Conservation (phyloP, 2,329 filamentous ascomycete genomes). For the Trichophyton rubrum region DNA sequence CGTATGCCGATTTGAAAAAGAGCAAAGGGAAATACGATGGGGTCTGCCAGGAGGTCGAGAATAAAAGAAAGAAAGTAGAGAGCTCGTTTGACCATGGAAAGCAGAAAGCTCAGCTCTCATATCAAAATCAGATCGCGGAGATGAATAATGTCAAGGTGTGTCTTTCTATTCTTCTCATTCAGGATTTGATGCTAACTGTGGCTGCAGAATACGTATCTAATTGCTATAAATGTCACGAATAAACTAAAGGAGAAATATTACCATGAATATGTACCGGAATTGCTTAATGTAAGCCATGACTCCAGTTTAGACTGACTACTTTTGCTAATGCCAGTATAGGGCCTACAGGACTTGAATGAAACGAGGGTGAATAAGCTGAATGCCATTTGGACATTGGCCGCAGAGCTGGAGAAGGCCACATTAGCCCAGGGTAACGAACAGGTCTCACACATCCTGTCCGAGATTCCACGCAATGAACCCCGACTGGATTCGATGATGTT, state of each 20-base stretch:
- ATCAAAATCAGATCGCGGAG: constrained; percentile 81
- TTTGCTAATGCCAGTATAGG: constrained; percentile 24
- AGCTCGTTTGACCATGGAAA: constrained; percentile 78
- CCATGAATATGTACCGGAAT: constrained; percentile 86
- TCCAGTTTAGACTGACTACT: neutral
- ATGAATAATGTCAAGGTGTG: constrained; percentile 82
- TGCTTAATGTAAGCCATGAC: constrained; percentile 60
- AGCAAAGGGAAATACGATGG: constrained; percentile 86
- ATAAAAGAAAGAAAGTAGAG: constrained; percentile 86
- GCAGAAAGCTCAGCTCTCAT: constrained; percentile 76
- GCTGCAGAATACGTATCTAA: constrained; percentile 74
- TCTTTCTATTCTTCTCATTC: neutral
- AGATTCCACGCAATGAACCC: constrained; percentile 80
- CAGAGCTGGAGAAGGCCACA: constrained; percentile 66
- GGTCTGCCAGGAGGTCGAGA: constrained; percentile 88
- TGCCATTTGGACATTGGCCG: constrained; percentile 68
- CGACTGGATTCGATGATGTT: constrained; percentile 97
- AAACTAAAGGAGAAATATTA: constrained; percentile 97
- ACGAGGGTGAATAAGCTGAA: constrained; percentile 78
- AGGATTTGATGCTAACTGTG: neutral
- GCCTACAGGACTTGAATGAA: constrained; percentile 82
- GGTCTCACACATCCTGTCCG: constrained; percentile 58
- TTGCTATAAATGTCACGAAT: constrained; percentile 91
- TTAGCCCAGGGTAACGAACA: constrained; percentile 60
- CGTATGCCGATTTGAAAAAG: constrained; percentile 77